Evolutionary conservation across 306 rosid genomes (phyloP).

Genomic region (Citrullus amarus): DNA sequence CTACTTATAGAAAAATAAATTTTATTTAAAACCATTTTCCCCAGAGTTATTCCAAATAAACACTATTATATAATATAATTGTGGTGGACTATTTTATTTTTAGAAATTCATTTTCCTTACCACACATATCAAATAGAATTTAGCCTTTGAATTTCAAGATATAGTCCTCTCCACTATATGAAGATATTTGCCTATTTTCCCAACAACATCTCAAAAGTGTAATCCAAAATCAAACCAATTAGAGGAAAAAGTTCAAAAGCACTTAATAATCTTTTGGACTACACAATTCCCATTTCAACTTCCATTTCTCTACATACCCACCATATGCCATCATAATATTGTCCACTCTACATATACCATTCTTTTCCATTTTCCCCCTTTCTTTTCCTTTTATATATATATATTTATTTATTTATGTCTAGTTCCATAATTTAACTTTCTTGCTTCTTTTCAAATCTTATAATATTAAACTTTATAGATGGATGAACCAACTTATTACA

Average conservation of each 20-base stretch:
- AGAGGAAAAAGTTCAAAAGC: background rate
- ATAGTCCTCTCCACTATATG: too few relatives aligned
- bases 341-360: background rate
- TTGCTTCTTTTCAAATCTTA: too few relatives aligned
- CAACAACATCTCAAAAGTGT: background rate
- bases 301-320: background rate
- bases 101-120: too few relatives aligned
- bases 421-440: background rate
- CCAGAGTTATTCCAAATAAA: too few relatives aligned
- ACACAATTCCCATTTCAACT: background rate
- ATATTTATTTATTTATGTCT: too few relatives aligned
- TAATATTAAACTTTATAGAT: background rate
- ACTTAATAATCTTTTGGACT: background rate
- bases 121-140: too few relatives aligned
- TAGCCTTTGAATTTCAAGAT: too few relatives aligned
- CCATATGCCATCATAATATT: background rate
- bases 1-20: too few relatives aligned
- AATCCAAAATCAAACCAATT: background rate
- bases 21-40: too few relatives aligned
- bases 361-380: too few relatives aligned
- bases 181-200: background rate
- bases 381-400: background rate
- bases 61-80: too few relatives aligned
- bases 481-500: background rate
- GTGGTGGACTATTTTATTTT: too few relatives aligned